Conservation (phyloP, 2,329 filamentous ascomycete species). For the Aspergillus niger region DNA sequence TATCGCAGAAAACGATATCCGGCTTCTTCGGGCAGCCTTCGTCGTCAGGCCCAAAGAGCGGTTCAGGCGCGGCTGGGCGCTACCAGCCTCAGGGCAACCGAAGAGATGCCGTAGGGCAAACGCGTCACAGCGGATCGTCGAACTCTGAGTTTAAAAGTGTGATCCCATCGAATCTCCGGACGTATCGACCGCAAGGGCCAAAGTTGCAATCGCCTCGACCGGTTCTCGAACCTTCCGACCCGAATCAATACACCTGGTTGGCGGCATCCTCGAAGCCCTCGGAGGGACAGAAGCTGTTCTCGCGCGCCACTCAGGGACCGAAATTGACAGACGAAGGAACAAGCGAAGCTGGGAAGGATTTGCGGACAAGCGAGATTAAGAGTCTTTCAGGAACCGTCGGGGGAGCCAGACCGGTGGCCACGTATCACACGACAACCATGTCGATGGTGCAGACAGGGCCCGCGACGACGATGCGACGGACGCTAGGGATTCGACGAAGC, state of each 20-base stretch:
- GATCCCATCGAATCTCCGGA: conserved; percentile 27
- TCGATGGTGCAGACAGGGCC: conserved; percentile 34
- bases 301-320: conserved; percentile 14
- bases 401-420: conserved; percentile 32
- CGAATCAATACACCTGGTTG: conserved; percentile 41
- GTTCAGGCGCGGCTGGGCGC: conserved; percentile 17
- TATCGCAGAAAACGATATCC: conserved; percentile 55
- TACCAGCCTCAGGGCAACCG: conserved; percentile 16
- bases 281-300: conserved; percentile 19
- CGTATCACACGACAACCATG: conserved; percentile 46
- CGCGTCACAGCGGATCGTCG: conserved; percentile 4
- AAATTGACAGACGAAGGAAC: conserved; percentile 9
- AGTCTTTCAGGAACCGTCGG: conserved; percentile 21
- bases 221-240: conserved; percentile 32
- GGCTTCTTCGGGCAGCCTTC: conserved; percentile 50
- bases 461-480: conserved; percentile 34
- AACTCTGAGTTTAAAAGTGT: conserved; percentile 15
- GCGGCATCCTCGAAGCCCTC: conserved; percentile 27
- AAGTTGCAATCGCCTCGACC: conserved; percentile 36
- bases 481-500: conserved; percentile 45
- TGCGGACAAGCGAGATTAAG: conserved; percentile 29
- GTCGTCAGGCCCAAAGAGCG: conserved; percentile 21
- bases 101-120: conserved; percentile 10
- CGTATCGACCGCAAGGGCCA: conserved; percentile 36
- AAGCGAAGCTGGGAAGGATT: conserved; percentile 18